Percentiles rank a stretch among this genome's conserved stretches.
These are phyloP conservation scores for Fusarium chuoi DNA, from an alignment of 2,329 filamentous ascomycete genomes.

Conservation along the genomic window DNA sequence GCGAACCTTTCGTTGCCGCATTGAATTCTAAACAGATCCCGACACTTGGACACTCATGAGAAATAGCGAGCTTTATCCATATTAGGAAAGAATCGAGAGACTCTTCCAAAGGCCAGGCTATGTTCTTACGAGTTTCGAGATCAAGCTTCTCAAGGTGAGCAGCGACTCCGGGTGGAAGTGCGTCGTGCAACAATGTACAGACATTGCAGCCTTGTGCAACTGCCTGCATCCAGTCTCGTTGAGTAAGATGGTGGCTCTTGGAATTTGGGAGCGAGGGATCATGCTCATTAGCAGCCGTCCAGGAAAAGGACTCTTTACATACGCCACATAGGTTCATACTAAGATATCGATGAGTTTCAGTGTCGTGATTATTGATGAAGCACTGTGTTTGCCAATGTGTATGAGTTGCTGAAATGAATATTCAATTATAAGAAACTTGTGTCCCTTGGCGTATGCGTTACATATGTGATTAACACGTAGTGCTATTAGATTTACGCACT, in stretches of 20 bases:
- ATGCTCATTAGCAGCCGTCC: too few species aligned
- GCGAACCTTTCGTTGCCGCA: not conserved
- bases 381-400: not conserved
- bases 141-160: not conserved
- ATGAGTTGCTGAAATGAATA: not conserved
- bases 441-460: not conserved
- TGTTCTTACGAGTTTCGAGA: fast-evolving
- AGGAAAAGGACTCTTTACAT: not conserved
- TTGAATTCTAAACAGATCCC: not conserved
- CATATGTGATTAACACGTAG: not conserved
- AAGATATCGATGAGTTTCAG: fast-evolving
- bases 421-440: not conserved
- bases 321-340: fast-evolving
- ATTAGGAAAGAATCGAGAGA: not conserved
- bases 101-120: not conserved
- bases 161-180: not conserved
- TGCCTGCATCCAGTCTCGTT: not conserved
- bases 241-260: not conserved
- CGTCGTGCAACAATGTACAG: not conserved
- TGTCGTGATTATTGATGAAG: not conserved
- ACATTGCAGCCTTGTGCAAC: not conserved
- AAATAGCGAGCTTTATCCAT: not conserved
- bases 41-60: not conserved
- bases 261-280: not conserved
- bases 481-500: not conserved